A percentile compares a stretch with the other conserved stretches of the same genome.
These are phyloP conservation scores for Vachellia collinsii DNA, from an alignment of 306 rosid species.

Conservation along the genomic window DNA sequence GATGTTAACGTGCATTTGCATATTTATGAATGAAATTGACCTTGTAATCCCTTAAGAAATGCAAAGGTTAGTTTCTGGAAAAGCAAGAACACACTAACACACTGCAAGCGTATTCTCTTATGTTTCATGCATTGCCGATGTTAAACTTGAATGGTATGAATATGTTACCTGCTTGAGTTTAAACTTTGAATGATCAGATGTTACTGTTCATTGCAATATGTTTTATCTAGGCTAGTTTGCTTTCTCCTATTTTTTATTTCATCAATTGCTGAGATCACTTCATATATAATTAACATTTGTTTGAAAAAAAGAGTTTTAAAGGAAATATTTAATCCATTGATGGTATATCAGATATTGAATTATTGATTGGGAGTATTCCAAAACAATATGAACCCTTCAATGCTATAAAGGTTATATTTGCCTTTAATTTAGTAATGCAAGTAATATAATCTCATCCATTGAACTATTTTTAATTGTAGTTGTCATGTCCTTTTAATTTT, in stretches of 20 bases:
- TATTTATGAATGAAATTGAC: background rate
- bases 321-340: background rate
- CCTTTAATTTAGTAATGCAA: background rate
- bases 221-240: background rate
- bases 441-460: background rate
- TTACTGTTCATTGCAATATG: background rate
- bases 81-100: background rate
- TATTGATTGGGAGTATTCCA: background rate
- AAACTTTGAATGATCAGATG: background rate
- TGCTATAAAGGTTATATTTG: background rate
- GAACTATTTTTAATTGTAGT: background rate
- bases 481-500: background rate
- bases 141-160: background rate
- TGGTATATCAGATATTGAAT: background rate
- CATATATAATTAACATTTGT: too few species aligned
- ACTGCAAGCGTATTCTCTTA: background rate
- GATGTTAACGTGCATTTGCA: background rate
- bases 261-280: background rate
- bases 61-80: background rate
- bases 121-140: background rate
- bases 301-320: background rate
- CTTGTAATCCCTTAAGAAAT: background rate
- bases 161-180: background rate
- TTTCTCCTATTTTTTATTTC: background rate
- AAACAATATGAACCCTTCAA: background rate